Base-by-base conservation (phyloP, 768 basidiomycete species). In the Cyclocybe cylindracea region DNA sequence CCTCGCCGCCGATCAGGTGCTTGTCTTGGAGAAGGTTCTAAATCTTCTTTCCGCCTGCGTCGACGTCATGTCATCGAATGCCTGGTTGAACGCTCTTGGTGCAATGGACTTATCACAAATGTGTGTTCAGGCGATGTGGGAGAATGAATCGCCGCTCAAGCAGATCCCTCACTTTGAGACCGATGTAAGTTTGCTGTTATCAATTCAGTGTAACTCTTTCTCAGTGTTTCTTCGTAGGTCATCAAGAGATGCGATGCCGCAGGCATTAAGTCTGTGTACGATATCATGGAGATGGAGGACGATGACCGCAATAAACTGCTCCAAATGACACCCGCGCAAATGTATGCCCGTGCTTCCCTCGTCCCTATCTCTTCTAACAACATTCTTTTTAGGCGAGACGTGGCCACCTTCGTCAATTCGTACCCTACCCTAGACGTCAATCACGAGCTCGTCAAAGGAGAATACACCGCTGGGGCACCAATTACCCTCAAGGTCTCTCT, bases 91-190 rank as follows among this genome's bases (percentile, higher is more conserved):
- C 62, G 97, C 96, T 0, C 72, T 98, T 18, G 91, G 94, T 32
- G 95, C 95, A 0, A 98, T 98, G 97, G 96, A 99, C 69, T 71
- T 98, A 42, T 91, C 91, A 7, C 97, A 98, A 69, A 98, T 98
- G 96, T 95, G 93, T 69, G 92, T 98, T 4, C 97, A 98, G 68
- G 94, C 90, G 0, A 86, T 96, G 70, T 98, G 97, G 97, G 96
- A 99, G 65, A 88, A 86, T 8, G 97, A 99, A 68, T 94, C 91
- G 35, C 94, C 95, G 0, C 70, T 98, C 59, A 94, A 91, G 64
- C 96, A 99, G 67, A 88, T 99, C 39, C 97, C 97, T 8, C 94
- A 97, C 70, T 99, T 98, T 70, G 93, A 96, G 59, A 71, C 85
- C 5, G 92, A 96, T 47, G 91, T 95, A 61, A 48, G 78, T 61